Percentiles rank a stretch among this genome's conserved stretches.
Conservation (phyloP, 2,329 filamentous ascomycete species). For the Lasiodiplodia theobromae region DNA sequence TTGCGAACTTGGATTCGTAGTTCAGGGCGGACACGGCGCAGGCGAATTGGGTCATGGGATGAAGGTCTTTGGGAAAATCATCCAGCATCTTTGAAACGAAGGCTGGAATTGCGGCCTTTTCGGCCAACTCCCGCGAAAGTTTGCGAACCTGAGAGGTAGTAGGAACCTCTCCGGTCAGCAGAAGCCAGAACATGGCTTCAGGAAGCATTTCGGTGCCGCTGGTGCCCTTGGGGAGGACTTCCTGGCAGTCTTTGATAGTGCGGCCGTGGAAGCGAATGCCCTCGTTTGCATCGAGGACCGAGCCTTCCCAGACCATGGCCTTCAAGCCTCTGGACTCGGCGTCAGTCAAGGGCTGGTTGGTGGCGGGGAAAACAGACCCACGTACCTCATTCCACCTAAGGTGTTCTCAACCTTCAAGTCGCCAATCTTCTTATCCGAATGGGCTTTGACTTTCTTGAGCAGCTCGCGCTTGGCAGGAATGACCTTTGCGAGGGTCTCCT, state of each 20-base stretch:
- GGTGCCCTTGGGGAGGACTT: conserved; percentile 89
- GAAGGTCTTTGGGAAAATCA: conserved; percentile 85
- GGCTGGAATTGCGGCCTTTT: conserved; percentile 80
- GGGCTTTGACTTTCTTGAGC: conserved; percentile 89
- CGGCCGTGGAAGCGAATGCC: conserved; percentile 98
- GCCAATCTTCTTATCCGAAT: conserved; percentile 82
- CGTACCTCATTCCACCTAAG: conserved; percentile 87
- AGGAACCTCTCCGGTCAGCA: conserved; percentile 91
- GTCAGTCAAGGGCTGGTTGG: neutral
- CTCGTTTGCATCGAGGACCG: conserved; percentile 93
- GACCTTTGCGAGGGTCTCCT: conserved; percentile 79
- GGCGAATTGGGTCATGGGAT: conserved; percentile 98
- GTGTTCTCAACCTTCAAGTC: conserved; percentile 94
- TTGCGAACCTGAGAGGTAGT: conserved; percentile 79
- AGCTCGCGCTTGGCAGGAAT: conserved; percentile 95
- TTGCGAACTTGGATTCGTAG: conserved; percentile 91
- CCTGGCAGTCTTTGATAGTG: conserved; percentile 98
- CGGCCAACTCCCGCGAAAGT: conserved; percentile 85
- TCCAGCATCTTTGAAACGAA: conserved; percentile 90
- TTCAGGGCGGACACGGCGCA: conserved; percentile 96
- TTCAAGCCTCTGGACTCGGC: conserved; percentile 73
- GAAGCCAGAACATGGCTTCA: conserved; percentile 99
- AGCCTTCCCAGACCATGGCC: conserved; percentile 99
- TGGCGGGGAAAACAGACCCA: neutral
- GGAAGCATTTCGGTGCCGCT: conserved; percentile 96